A percentile compares a stretch with the other conserved stretches of the same genome.
These are phyloP conservation scores for Crithidia fasciculata DNA, from an alignment of 208 protist genomes.

Conservation along the genomic window DNA sequence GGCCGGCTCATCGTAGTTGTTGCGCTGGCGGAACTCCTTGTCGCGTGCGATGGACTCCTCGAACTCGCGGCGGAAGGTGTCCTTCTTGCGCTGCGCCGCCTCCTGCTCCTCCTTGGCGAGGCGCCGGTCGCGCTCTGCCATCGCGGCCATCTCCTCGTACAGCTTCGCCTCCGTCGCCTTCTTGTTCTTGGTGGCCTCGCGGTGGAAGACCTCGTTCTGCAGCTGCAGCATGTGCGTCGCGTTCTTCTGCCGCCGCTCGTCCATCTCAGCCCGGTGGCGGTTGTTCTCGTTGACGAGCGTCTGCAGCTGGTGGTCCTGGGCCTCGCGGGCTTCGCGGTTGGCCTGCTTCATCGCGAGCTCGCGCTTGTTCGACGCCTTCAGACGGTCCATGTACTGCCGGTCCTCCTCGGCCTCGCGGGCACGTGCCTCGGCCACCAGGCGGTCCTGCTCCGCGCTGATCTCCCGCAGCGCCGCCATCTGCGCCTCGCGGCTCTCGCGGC, in stretches of 20 bases:
- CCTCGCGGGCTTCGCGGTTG: constrained; percentile 39
- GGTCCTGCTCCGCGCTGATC: constrained; percentile 52
- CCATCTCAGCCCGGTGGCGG: constrained; percentile 58
- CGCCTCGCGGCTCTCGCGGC: constrained; percentile 48
- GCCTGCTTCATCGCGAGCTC: constrained; percentile 63
- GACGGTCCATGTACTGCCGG: constrained; percentile 65
- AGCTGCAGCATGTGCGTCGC: constrained; percentile 56
- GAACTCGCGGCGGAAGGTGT: constrained; percentile 73
- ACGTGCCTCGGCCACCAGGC: constrained; percentile 49
- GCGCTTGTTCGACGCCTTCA: constrained; percentile 64
- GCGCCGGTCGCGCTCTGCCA: constrained; percentile 63
- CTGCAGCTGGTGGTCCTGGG: constrained; percentile 52
- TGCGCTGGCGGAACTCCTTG: constrained; percentile 64
- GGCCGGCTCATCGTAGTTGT: constrained; percentile 86
- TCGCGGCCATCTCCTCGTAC: constrained; percentile 50
- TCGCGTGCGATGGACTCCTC: constrained; percentile 72
- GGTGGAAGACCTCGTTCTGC: constrained; percentile 74
- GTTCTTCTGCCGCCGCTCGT: constrained; percentile 68
- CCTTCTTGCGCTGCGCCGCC: constrained; percentile 53
- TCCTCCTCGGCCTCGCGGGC: constrained; percentile 44
- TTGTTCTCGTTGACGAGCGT: constrained; percentile 56
- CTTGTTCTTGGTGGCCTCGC: constrained; percentile 36
- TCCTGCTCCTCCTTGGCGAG: constrained; percentile 61
- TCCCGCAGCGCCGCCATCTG: constrained; percentile 56
- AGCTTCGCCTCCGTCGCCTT: constrained; percentile 44